A percentile compares a stretch with the other conserved stretches of the same genome.
Evolutionary conservation across 2,329 filamentous ascomycete species (phyloP).

Genomic region (Leptographium lundbergii): DNA sequence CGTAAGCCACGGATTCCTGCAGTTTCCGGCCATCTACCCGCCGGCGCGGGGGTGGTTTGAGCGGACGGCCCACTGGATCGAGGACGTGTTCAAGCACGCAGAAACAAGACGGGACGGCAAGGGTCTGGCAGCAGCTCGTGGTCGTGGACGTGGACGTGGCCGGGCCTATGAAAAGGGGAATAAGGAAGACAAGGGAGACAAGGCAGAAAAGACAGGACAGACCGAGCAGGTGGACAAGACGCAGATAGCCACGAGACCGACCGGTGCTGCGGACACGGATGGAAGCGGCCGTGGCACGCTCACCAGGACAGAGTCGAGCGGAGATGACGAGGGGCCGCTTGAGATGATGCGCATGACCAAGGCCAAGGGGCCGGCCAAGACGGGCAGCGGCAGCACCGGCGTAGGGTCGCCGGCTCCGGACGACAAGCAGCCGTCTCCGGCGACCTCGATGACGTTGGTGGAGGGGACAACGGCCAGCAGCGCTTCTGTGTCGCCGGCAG

Average conservation of each 20-base stretch:
- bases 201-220: not conserved
- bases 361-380: conserved; percentile 13
- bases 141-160: not conserved
- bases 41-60: conserved; percentile 83
- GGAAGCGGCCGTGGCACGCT: not conserved
- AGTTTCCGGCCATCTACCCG: conserved; percentile 79
- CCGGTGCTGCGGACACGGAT: not conserved
- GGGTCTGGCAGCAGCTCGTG: conserved; percentile 7
- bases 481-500: not conserved
- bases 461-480: not conserved
- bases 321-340: conserved; percentile 67
- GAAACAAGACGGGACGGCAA: conserved; percentile 22
- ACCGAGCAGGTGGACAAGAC: not conserved
- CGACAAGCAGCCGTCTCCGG: not conserved
- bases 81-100: conserved; percentile 54
- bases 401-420: not conserved
- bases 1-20: conserved; percentile 85
- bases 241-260: not conserved
- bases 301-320: conserved; percentile 48
- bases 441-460: not conserved
- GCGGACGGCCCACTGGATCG: conserved; percentile 68
- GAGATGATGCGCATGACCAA: conserved; percentile 63
- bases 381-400: not conserved
- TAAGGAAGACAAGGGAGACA: not conserved
- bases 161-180: not conserved